Base-by-base conservation (phyloP, 176 grass and related monocot species). In the Oryza glumipatula region DNA sequence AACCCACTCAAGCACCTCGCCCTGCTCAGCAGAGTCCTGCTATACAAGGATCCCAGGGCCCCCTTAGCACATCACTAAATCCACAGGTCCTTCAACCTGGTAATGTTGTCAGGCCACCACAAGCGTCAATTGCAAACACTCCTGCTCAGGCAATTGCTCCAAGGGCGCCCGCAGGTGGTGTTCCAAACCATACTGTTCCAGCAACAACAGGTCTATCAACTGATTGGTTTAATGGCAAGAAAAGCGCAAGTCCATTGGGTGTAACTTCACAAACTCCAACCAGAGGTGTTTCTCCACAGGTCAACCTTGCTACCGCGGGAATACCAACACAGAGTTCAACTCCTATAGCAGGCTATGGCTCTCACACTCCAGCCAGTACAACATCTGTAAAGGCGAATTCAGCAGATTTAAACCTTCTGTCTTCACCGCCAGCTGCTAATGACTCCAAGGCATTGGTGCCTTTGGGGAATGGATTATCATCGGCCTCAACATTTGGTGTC, bases 181-280 rank as follows among this genome's bases (percentile, higher is more conserved):
- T 58, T 80, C 24, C 72, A 70, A 92, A 76, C 72, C 83, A 83
- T 66, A 74, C 88, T 30, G 80, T 68, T 91, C 85, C 88, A 77
- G 83, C 36, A 30, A 86, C 84, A 13, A 1, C 86, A 76, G 94
- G 82, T 75, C 68, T 96, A 77, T 88, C 97, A 26, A 96, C 91
- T 28, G 97, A 99, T 86, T 99, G 91, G 97, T 94, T 96, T 85
- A 83, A 86, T 70, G 82, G 90, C 85, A 94, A 89, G 78, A 92
- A 38, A 45, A 87, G 72, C 76, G 88, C 89, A 88, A 83, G 89
- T 67, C 85, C 83, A 22, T 32, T 82, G 68, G 91, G 91, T 15
- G 68, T 70, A 32, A 81, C 78, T 72, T 77, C 88, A 38, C 97
- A 96, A 87, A 76, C 83, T 91, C 48, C 88, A 80, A 82, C 68